Evolutionary conservation across 352 stramenopile species (phyloP), one percentile per base, ranked within the genome.

Genomic region (Lagenidium giganteum): DNA sequence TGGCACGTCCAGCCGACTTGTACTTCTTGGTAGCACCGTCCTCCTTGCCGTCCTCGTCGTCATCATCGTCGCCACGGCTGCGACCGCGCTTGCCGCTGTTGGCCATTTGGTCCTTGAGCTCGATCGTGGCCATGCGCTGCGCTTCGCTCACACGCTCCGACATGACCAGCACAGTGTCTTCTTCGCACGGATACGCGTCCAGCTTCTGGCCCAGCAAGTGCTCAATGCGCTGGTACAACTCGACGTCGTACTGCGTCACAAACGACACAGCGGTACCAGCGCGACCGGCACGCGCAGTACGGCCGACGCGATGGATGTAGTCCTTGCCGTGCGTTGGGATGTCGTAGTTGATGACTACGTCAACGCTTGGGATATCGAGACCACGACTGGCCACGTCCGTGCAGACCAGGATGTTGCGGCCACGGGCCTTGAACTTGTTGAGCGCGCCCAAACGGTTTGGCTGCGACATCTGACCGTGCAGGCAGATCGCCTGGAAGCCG

Each of bases 321-420:
- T 99, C 95, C 64, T 99, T 99, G 20, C 92, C 95, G 64, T 99
- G 89, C 20, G 79, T 96, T 8, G 97, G 97, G 36, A 99, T 96
- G 70, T 99, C 97, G 71, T 98, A 99, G 64, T 99, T 99, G 44
- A 99, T 85, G 13, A 99, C 96, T 11, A 98, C 69, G 63, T 99
- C 96, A 26, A 99, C 96, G 42, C 75, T 90, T 2, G 96, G 96
- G 51, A 99, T 98, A 60, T 99, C 96, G 22, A 99, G 73, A 4
- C 96, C 96, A 43, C 87, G 83, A 38, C 72, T 86, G 7, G 87
- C 87, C 12, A 95, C 86, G 53, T 96, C 87, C 14, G 87, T 96
- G 49, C 76, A 95, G 33, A 93, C 78, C 26, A 94, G 78, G 45
- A 90, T 93, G 62, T 91, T 96, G 44, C 67, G 80, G 16, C 65